Conservation (phyloP, 768 basidiomycete species). For the Hirschioporus abietinus region DNA sequence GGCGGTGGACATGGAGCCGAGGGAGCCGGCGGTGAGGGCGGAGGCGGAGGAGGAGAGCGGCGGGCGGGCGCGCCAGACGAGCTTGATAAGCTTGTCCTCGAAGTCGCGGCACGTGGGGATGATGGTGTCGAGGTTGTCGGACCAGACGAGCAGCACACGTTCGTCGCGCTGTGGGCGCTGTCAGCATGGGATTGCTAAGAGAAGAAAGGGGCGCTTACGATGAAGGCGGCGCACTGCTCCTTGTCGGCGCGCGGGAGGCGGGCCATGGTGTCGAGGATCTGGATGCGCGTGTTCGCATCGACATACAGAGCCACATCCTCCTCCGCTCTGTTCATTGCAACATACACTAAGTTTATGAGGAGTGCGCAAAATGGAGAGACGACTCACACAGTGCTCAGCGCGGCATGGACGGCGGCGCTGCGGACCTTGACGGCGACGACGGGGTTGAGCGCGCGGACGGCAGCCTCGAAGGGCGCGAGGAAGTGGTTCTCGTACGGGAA, state of each 20-base stretch:
- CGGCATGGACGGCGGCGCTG: constrained; percentile 76
- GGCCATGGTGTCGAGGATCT: constrained; percentile 68
- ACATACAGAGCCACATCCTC: constrained; percentile 61
- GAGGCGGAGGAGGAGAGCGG: constrained; percentile 39
- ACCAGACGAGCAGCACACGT: constrained; percentile 78
- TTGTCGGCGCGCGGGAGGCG: constrained; percentile 76
- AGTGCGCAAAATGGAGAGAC: too few species aligned
- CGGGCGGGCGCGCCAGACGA: constrained; percentile 62
- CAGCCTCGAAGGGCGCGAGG: constrained; percentile 78
- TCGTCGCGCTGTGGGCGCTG: constrained; percentile 61
- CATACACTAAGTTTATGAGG: not conserved
- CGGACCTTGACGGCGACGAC: constrained; percentile 80
- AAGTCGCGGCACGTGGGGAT: constrained; percentile 71
- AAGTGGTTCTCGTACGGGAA: constrained; percentile 85
- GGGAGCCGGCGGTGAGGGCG: constrained; percentile 44
- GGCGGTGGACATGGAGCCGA: constrained; percentile 33
- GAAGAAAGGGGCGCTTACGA: constrained; percentile 39
- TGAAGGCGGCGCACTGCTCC: constrained; percentile 87
- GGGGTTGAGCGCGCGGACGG: constrained; percentile 70
- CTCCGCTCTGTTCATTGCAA: constrained; percentile 40
- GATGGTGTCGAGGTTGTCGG: constrained; percentile 75
- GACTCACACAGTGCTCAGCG: constrained; percentile 62
- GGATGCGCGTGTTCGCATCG: constrained; percentile 79
- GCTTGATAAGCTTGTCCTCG: constrained; percentile 72
- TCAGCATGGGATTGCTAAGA: constrained; percentile 5